These are phyloP conservation scores for Cyclanthera cordifolia DNA, from an alignment of 306 rosid species.

Conservation along the genomic window DNA sequence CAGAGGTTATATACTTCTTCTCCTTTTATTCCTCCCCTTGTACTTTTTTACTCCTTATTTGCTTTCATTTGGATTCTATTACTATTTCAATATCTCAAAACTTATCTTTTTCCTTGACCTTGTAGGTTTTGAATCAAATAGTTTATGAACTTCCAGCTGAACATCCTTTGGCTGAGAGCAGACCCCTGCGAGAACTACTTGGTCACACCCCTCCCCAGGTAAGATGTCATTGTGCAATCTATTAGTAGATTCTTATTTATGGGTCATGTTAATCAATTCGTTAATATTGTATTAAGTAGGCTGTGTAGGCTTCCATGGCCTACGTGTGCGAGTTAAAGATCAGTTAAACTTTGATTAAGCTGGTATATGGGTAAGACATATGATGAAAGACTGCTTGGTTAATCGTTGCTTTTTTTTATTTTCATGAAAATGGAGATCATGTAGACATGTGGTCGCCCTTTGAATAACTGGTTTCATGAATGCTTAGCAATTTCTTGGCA, in stretches of 20 bases:
- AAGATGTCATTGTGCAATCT: conserved; percentile 11
- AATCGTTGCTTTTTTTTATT: background rate
- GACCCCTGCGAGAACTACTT: conserved; percentile 93
- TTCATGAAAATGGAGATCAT: background rate
- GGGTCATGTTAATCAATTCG: background rate
- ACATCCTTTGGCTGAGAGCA: conserved; percentile 94
- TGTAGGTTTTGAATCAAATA: conserved; percentile 83
- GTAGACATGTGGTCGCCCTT: background rate
- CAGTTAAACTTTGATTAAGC: background rate
- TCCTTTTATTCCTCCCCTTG: too few species aligned
- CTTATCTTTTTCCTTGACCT: conserved; percentile 10
- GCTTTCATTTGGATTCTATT: background rate
- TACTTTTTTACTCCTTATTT: conserved; percentile 1
- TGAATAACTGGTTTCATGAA: background rate
- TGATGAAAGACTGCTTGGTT: background rate
- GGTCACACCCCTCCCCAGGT: conserved; percentile 99
- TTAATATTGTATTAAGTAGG: background rate
- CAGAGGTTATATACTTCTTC: conserved; percentile 53
- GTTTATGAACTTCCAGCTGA: conserved; percentile 94
- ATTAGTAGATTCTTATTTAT: conserved; percentile 9
- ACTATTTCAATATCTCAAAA: background rate
- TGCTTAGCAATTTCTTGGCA: background rate
- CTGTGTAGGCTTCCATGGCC: background rate
- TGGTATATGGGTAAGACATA: background rate
- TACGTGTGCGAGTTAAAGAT: conserved; percentile 1